Conservation (phyloP, 805 yeast species). For the Tetrapisispora namnaoensis region DNA sequence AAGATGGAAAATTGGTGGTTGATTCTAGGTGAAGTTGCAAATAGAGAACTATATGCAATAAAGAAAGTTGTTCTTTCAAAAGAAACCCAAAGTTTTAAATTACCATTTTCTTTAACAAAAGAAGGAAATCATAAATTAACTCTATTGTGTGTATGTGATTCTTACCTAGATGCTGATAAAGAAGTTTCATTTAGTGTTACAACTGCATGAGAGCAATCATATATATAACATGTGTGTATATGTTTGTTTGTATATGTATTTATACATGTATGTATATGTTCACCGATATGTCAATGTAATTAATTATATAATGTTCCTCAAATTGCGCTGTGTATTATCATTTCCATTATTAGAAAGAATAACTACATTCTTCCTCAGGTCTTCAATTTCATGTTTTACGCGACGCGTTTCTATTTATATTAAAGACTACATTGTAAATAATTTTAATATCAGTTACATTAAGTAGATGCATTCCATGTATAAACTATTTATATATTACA, state of each 20-base stretch:
- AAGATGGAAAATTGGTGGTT: slow-evolving; percentile 74
- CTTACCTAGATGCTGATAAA: slow-evolving; percentile 87
- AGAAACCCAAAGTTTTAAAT: slow-evolving; percentile 41
- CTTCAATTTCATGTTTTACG: background rate
- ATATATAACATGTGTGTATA: too few relatives aligned
- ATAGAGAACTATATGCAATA: slow-evolving; percentile 60
- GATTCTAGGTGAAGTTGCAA: slow-evolving; percentile 58
- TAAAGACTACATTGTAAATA: background rate
- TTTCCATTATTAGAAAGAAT: too few relatives aligned
- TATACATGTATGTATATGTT: too few relatives aligned
- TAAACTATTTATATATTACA: background rate
- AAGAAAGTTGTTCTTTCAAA: slow-evolving; percentile 49
- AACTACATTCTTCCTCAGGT: too few relatives aligned
- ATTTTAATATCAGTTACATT: background rate
- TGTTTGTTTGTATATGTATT: too few relatives aligned
- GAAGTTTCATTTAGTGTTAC: slow-evolving; percentile 48
- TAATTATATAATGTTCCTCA: background rate
- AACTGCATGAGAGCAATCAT: background rate
- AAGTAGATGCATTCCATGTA: background rate
- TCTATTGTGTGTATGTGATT: slow-evolving; percentile 84
- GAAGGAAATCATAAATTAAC: slow-evolving; percentile 54
- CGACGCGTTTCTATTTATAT: slow-evolving; percentile 1
- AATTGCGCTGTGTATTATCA: too few relatives aligned
- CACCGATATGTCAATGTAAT: too few relatives aligned
- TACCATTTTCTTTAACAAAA: slow-evolving; percentile 49